phyloP scores from a whole-genome alignment of 2,329 filamentous ascomycete species.

The Ilyonectria mors-panacis region DNA sequence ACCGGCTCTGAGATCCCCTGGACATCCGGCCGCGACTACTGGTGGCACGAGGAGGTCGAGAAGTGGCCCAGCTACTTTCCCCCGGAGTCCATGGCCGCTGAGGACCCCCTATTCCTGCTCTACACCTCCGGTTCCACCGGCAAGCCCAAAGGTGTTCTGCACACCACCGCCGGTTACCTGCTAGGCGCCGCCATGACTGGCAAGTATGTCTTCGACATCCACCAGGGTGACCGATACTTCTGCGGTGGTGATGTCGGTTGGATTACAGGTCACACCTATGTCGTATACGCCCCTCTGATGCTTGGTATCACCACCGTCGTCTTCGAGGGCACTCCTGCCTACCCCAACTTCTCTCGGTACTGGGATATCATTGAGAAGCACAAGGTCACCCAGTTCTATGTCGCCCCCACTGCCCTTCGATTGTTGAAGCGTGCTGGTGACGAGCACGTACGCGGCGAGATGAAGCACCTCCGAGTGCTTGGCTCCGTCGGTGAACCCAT shows the following conservation, averaged over 20 bases:
- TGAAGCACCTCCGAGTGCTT: slow-evolving; percentile 90
- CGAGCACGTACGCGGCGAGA: slow-evolving; percentile 89
- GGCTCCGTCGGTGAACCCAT: slow-evolving; percentile 98
- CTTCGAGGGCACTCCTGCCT: slow-evolving; percentile 97
- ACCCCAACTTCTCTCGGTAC: slow-evolving; percentile 97
- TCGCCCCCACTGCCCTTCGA: slow-evolving; percentile 93
- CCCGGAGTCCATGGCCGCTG: slow-evolving; percentile 89
- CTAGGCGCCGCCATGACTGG: slow-evolving; percentile 92
- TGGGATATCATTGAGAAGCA: slow-evolving; percentile 99
- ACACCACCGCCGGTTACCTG: slow-evolving; percentile 96
- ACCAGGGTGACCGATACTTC: slow-evolving; percentile 94
- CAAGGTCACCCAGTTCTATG: slow-evolving; percentile 97
- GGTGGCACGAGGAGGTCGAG: slow-evolving; percentile 99
- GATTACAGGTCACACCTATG: slow-evolving; percentile 99
- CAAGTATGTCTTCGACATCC: slow-evolving; percentile 99
- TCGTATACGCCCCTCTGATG: slow-evolving; percentile 94
- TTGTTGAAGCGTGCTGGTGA: slow-evolving; percentile 96
- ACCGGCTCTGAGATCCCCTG: slow-evolving; percentile 94
- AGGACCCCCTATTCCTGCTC: slow-evolving; percentile 96
- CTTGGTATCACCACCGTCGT: slow-evolving; percentile 96
- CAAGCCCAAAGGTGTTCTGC: slow-evolving; percentile 99
- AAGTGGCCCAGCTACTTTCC: slow-evolving; percentile 96
- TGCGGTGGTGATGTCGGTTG: slow-evolving; percentile 98
- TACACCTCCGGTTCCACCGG: slow-evolving; percentile 99
- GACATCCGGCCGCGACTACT: slow-evolving; percentile 90